These are phyloP conservation scores for Insectozyma bohioensis DNA, from an alignment of 1,139 yeast species.

Conservation along the genomic window DNA sequence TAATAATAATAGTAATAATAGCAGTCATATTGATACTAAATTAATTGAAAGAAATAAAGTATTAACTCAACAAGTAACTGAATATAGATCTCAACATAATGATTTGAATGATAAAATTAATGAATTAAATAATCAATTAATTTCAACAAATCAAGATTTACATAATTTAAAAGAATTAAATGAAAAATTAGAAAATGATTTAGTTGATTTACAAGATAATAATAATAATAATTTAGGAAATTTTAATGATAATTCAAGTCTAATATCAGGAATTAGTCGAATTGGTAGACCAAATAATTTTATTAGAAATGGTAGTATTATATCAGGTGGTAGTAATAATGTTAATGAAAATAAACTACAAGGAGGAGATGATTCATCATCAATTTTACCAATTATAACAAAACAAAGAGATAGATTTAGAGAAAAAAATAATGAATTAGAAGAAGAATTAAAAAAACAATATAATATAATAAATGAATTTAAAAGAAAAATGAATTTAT, in stretches of 20 bases:
- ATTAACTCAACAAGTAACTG: constrained; percentile 60
- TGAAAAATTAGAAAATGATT: constrained; percentile 67
- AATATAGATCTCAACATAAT: constrained; percentile 54
- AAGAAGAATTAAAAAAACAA: constrained; percentile 71
- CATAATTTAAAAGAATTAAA: constrained; percentile 44
- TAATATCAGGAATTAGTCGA: constrained; percentile 60
- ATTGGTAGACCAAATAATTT: constrained; percentile 31
- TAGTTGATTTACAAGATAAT: constrained; percentile 51
- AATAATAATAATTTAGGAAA: constrained; percentile 20
- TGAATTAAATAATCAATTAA: constrained; percentile 40
- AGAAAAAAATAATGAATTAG: constrained; percentile 75
- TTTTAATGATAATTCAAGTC: constrained; percentile 65
- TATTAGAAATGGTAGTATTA: constrained; percentile 37
- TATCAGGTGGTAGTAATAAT: constrained; percentile 31
- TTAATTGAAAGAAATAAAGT: constrained; percentile 60
- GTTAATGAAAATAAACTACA: no score
- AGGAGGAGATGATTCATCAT: constrained; percentile 27
- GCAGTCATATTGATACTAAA: constrained; percentile 38
- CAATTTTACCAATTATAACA: constrained; percentile 83
- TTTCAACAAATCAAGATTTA: constrained; percentile 34
- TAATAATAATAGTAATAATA: constrained; percentile 13
- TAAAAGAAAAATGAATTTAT: constrained; percentile 59
- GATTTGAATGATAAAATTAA: constrained; percentile 33
- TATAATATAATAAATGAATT: constrained; percentile 55
- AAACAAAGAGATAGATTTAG: constrained; percentile 94